Base-by-base conservation (phyloP, 2,329 filamentous ascomycete genomes). In the Alternaria solani region DNA sequence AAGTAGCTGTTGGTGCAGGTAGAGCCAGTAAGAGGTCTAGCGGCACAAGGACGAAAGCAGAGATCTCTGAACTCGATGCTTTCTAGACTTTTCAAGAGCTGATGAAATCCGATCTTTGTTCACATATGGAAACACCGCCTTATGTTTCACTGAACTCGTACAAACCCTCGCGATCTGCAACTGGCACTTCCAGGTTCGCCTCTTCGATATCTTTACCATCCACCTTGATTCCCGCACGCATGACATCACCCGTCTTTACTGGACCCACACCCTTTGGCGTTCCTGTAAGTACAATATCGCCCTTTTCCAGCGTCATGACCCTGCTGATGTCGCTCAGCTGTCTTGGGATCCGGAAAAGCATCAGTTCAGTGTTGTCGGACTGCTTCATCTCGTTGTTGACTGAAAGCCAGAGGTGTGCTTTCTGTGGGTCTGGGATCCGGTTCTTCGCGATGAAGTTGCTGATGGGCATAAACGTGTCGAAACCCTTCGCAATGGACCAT, bases 401-500 rank as follows among this genome's bases (percentile, higher is more conserved):
- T 53, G 86, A 89, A 58, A 99, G 86, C 79, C 90, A 96, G 63
- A 99, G 82, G 81, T 96, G 91, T 18, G 92, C 89, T 72, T 94
- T 88, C 78, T 98, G 94, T 32, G 95, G 95, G 80, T 98, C 88
- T 12, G 90, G 87, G 69, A 99, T 93, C 66, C 86, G 85, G 36
- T 87, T 84, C 82, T 96, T 96, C 69, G 88, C 84, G 72, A 99
- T 96, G 56, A 92, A 84, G 65, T 90, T 84, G 78, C 90, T 92
- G 74, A 99, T 86, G 59, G 95, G 95, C 52, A 96, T 85, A 83
- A 99, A 99, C 3, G 95, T 98, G 79, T 99, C 95, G 78, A 98
- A 99, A 47, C 95, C 95, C 84, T 99, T 99, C 69, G 92, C 91
- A 68, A 97, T 97, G 73, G 89, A 89, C 95, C 95, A 99, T 7